Percentiles rank a stretch among this genome's conserved stretches.
Evolutionary conservation across 345 rosid genomes (phyloP).

Genomic region (Murraya paniculata): DNA sequence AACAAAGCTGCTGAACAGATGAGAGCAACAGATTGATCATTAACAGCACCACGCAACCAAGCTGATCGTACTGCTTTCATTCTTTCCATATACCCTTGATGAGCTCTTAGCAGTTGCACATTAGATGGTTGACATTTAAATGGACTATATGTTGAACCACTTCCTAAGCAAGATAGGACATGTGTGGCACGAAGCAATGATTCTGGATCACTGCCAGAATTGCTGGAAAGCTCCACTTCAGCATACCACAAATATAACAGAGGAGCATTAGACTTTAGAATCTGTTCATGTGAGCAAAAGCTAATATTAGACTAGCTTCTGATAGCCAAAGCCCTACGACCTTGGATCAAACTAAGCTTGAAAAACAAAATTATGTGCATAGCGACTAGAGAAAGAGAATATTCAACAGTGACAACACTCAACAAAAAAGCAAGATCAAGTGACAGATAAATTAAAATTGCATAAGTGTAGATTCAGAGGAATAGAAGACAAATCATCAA

Average conservation of each 20-base stretch:
- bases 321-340: neutral
- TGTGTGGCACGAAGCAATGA: constrained; percentile 63
- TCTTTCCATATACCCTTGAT: constrained; percentile 78
- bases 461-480: neutral
- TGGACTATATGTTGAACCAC: constrained; percentile 57
- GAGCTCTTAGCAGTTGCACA: constrained; percentile 83
- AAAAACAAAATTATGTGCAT: neutral
- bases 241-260: constrained; percentile 89
- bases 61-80: constrained; percentile 51
- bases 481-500: neutral
- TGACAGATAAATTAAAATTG: neutral
- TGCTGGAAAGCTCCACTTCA: constrained; percentile 61
- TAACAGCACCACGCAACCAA: constrained; percentile 67
- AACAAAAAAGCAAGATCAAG: neutral
- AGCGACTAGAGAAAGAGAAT: neutral
- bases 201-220: constrained; percentile 33
- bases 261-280: constrained; percentile 57
- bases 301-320: constrained; percentile 15
- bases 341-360: neutral
- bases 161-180: constrained; percentile 75
- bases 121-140: constrained; percentile 66
- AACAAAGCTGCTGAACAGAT: constrained; percentile 77
- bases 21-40: constrained; percentile 73
- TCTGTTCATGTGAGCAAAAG: constrained; percentile 42
- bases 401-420: neutral